phyloP scores from a whole-genome alignment of 2,329 filamentous ascomycete species.

The Fusarium burgessii region DNA sequence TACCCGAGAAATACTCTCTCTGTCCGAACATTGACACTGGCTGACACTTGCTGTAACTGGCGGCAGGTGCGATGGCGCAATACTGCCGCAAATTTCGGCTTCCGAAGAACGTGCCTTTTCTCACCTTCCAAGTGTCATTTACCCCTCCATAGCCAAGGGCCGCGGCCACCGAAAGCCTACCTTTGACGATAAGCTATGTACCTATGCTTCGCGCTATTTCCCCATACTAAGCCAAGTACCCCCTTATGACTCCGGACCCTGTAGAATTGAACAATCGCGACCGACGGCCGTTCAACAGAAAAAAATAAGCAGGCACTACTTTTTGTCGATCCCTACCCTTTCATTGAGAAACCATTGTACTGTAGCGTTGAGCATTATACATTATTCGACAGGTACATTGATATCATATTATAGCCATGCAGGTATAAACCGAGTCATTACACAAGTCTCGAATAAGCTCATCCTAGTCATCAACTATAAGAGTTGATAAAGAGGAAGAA shows the following conservation, averaged over 20 bases:
- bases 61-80: constrained; percentile 46
- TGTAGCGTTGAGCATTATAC: constrained; percentile 23
- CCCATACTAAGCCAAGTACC: constrained; percentile 29
- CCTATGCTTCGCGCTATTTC: constrained; percentile 11
- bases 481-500: background rate
- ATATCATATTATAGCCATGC: background rate
- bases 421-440: constrained; percentile 11
- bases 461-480: background rate
- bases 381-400: constrained; percentile 23
- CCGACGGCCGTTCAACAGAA: constrained; percentile 41
- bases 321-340: constrained; percentile 24
- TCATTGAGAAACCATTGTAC: constrained; percentile 13
- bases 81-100: constrained; percentile 33
- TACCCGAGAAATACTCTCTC: background rate
- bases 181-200: constrained; percentile 35
- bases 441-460: constrained; percentile 20
- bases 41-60: constrained; percentile 3
- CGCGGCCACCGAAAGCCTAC: constrained; percentile 35
- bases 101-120: constrained; percentile 33
- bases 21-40: background rate
- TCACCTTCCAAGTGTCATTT: constrained; percentile 34
- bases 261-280: constrained; percentile 26
- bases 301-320: constrained; percentile 5
- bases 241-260: constrained; percentile 27
- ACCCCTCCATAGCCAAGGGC: constrained; percentile 38